Evolutionary conservation across 2,329 filamentous ascomycete genomes (phyloP).

Genomic region (Phaeophleospora eucalypticola): DNA sequence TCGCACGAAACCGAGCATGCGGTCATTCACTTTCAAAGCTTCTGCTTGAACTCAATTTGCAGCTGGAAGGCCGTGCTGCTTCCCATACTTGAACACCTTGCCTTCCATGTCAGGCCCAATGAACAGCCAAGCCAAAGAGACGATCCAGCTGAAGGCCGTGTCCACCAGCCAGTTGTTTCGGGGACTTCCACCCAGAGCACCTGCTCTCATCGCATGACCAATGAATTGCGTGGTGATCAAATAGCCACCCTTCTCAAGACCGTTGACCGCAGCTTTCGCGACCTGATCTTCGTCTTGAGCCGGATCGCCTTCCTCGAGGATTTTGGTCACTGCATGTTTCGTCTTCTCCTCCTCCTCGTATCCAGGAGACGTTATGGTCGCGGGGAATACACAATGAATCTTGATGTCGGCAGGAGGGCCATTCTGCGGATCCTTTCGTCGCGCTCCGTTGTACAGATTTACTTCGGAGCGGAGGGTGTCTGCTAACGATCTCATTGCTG

Average conservation of each 20-base stretch:
- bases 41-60: background rate
- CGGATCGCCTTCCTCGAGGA: slow-evolving; percentile 78
- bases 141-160: slow-evolving; percentile 52
- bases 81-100: slow-evolving; percentile 56
- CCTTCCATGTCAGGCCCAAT: slow-evolving; percentile 54
- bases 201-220: slow-evolving; percentile 66
- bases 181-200: slow-evolving; percentile 49
- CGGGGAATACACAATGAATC: slow-evolving; percentile 78
- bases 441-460: slow-evolving; percentile 71
- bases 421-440: slow-evolving; percentile 30
- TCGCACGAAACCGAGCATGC: no score
- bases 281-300: slow-evolving; percentile 74
- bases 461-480: slow-evolving; percentile 83
- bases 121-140: slow-evolving; percentile 52
- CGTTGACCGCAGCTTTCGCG: slow-evolving; percentile 64
- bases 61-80: slow-evolving; percentile 44
- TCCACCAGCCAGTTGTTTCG: slow-evolving; percentile 53
- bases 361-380: slow-evolving; percentile 74
- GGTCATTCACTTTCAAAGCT: background rate
- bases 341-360: slow-evolving; percentile 68
- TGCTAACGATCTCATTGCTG: slow-evolving; percentile 74
- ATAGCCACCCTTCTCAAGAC: slow-evolving; percentile 76
- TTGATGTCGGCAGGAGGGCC: slow-evolving; percentile 63
- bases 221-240: slow-evolving; percentile 72
- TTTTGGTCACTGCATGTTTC: slow-evolving; percentile 76